These are phyloP conservation scores for Trametes pubescens DNA, from an alignment of 1,284 basidiomycete species.

Conservation along the genomic window DNA sequence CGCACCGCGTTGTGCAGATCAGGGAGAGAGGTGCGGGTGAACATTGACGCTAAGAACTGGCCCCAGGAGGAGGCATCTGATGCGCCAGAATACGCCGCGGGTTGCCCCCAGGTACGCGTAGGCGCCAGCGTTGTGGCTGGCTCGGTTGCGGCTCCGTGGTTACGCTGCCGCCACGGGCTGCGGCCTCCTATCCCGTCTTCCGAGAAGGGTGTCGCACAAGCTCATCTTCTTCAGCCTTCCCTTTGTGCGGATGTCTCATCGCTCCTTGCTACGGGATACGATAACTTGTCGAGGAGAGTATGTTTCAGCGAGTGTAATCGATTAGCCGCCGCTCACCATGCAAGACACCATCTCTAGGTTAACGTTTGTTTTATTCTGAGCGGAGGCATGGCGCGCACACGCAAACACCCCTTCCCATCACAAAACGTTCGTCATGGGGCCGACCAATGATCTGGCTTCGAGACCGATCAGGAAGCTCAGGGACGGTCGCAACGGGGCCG, in stretches of 20 bases:
- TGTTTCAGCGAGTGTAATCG: constrained; percentile 15
- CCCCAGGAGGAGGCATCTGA: constrained; percentile 2
- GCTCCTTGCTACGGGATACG: not conserved
- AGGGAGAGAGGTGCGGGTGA: constrained; percentile 1
- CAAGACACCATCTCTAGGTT: constrained; percentile 11
- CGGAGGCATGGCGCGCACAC: not conserved
- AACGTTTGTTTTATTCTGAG: constrained; percentile 3
- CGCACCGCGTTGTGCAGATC: constrained; percentile 7
- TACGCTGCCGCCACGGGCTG: not conserved
- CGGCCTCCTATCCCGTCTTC: not conserved
- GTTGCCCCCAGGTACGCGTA: constrained; percentile 16
- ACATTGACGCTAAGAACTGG: not conserved
- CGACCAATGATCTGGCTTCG: constrained; percentile 9
- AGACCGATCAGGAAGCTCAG: constrained; percentile 17
- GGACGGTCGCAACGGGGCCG: constrained; percentile 8
- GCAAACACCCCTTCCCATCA: constrained; percentile 8
- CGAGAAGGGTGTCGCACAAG: not conserved
- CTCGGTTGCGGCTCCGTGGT: not conserved
- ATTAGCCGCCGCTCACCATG: not conserved
- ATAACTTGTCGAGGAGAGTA: not conserved
- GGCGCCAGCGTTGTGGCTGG: constrained; percentile 30
- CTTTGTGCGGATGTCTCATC: not conserved
- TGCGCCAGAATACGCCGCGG: no score
- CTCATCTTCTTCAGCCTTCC: not conserved
- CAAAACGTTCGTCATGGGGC: constrained; percentile 17